Base-by-base conservation (phyloP, 2,329 filamentous ascomycete genomes). In the Aureobasidium sp. region DNA sequence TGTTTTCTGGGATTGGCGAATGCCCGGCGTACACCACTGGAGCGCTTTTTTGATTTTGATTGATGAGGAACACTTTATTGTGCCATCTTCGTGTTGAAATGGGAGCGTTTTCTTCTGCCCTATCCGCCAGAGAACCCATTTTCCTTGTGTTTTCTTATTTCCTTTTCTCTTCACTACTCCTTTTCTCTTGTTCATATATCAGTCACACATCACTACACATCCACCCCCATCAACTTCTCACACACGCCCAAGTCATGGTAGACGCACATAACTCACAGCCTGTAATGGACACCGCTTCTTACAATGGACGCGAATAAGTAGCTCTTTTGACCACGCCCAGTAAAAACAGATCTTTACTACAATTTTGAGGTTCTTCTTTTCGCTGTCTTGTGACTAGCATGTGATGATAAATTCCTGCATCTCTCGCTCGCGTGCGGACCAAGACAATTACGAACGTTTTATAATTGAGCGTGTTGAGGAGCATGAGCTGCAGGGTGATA, bases 61-160 rank as follows among this genome's bases (percentile, higher is more conserved):
- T 32, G 42, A 47, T 37, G 42, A 37, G 32, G 42, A 58, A 47
- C 41, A 58, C 55, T 58, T 58, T 47, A 58, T 15, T 42, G 55
- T 58, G 29, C 55, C 41, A 48, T 58, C 55, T 48, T 58, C 42
- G 42, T 42, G 34, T 36, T 37, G 42, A 26, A 80, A 79, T 65
- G 72, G 76, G 6, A 75, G 74, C 0, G 77, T 77, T 67, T 67
- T 76, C 56, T 65, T 72, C 8, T 67, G 51, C 70, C 12, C 68
- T 77, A 41, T 70, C 73, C 34, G 64, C 70, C 17, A 67, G 67
- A 3, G 68, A 75, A 26, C 68, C 71, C 9, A 66, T 72, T 72
- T 60, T 77, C 75, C 67, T 69, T 70, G n/a, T 61, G 68, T 47
- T 29, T 76, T 71, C 60, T 64, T 3, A 12, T 55, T 67, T 64